Evolutionary conservation across 371 early-diverging fungal species (phyloP), one percentile per base, ranked within the genome.

Genomic region (Saksenaea oblongispora): DNA sequence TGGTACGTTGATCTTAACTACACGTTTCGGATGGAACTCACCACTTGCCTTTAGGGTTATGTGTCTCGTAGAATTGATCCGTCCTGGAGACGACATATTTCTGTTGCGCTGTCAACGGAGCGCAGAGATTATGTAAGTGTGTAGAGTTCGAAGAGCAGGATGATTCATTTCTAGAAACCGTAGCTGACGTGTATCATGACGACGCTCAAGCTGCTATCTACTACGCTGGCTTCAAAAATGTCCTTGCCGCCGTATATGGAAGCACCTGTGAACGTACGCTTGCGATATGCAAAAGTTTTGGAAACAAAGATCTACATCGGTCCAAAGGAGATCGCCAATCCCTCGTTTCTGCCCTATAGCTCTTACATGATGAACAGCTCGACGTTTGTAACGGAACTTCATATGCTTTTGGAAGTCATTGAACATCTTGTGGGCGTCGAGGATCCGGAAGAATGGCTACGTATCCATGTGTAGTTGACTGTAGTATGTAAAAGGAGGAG

Each of bases 111-210:
- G 10, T 61, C 54, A 17, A 61, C 42, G 17, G 80, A 75, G 31
- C 71, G 80, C 28, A 71, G 65, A 35, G 73, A 75, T 56, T 80
- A 80, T 63, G 80, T 75, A 74, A 73, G 14, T 62, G 36, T 53
- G n/a, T 15, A n/a, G 26, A n/a, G 27, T 59, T 11, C 17, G 14
- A 27, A 28, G 3, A 35, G 34, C 36, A n/a, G 7, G 13, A 4
- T 7, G 11, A 37, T 3, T 58, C 13, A 58, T 17, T 14, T 15
- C 28, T 24, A 13, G 34, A 56, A 17, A 37, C 34, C 1, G 37
- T 65, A 80, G 80, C 62, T 80, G 14, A 70, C 80, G 31, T 66
- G 76, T 8, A 72, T 77, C 34, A 67, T 80, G 51, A 74, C 80
- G 8, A 74, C 63, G 7, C 54, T 78, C n/a, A 80, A 78, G 44